Conservation (phyloP, 1,284 basidiomycete genomes). For the Lentinula novae-zelandiae region DNA sequence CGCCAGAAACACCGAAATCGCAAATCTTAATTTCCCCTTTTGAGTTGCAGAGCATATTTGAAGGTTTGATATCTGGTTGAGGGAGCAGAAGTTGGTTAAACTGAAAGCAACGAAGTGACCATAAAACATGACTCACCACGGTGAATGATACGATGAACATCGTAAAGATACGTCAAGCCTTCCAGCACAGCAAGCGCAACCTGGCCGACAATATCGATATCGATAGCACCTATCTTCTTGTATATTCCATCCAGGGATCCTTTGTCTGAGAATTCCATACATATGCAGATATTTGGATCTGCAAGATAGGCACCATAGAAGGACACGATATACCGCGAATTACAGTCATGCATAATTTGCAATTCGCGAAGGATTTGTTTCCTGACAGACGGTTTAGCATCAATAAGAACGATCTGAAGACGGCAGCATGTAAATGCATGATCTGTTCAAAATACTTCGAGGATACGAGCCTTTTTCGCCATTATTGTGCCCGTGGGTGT, state of each 20-base stretch:
- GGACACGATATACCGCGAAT: slow-evolving; percentile 90
- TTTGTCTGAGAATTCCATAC: slow-evolving; percentile 98
- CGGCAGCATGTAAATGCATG: neutral
- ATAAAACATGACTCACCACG: slow-evolving; percentile 59
- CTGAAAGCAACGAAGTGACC: neutral
- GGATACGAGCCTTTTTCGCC: slow-evolving; percentile 86
- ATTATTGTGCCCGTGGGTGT: slow-evolving; percentile 85
- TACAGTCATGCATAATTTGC: slow-evolving; percentile 98
- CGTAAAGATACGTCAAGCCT: slow-evolving; percentile 97
- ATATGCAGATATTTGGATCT: slow-evolving; percentile 98
- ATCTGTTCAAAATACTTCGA: neutral
- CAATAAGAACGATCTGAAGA: slow-evolving; percentile 89
- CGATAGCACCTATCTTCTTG: slow-evolving; percentile 88
- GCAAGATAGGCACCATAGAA: slow-evolving; percentile 96
- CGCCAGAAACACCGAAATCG: slow-evolving; percentile 98
- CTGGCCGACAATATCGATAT: slow-evolving; percentile 86
- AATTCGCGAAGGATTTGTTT: slow-evolving; percentile 98
- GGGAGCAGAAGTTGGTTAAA: neutral
- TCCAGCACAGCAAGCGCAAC: slow-evolving; percentile 92
- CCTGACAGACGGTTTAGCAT: slow-evolving; percentile 94
- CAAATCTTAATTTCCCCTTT: slow-evolving; percentile 96
- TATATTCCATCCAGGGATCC: slow-evolving; percentile 91
- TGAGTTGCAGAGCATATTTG: slow-evolving; percentile 95
- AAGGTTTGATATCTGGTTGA: slow-evolving; percentile 91
- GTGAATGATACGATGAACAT: slow-evolving; percentile 98